Conservation (phyloP, 1,284 basidiomycete genomes). For the Tilletia setariae region DNA sequence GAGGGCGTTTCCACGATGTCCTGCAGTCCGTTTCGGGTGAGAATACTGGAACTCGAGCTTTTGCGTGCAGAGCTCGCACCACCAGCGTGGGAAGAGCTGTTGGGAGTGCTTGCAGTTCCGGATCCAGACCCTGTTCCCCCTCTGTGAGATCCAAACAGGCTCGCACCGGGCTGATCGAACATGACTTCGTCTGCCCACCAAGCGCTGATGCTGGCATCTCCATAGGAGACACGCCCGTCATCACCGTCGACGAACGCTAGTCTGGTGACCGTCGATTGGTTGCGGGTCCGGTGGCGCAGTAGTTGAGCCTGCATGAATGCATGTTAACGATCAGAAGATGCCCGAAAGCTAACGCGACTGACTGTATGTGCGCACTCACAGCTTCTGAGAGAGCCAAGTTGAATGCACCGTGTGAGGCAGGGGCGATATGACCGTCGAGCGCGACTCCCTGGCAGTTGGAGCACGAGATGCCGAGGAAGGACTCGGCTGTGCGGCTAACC, state of each 20-base stretch:
- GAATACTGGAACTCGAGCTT: not conserved
- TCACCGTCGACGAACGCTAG: constrained; percentile 34
- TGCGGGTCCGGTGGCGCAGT: not conserved
- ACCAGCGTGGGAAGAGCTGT: not conserved
- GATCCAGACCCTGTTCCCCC: no score
- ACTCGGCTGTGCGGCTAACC: constrained; percentile 45
- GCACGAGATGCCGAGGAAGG: constrained; percentile 17
- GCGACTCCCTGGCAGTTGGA: constrained; percentile 28
- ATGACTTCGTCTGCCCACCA: constrained; percentile 20
- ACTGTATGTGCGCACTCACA: not conserved
- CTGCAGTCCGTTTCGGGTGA: not conserved
- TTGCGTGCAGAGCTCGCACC: not conserved
- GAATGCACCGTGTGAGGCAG: constrained; percentile 21
- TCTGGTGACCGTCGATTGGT: constrained; percentile 27
- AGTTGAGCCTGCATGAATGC: constrained; percentile 3
- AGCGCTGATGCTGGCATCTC: constrained; percentile 29
- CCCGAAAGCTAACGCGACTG: no score
- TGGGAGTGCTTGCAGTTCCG: no score
- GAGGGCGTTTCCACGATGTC: not conserved
- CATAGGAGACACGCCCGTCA: constrained; percentile 30
- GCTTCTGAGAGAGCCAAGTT: constrained; percentile 43
- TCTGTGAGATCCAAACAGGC: no score
- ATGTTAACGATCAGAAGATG: no score
- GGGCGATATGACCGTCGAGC: constrained; percentile 35
- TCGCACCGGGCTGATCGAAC: constrained; percentile 17